phyloP scores from a whole-genome alignment of 345 rosid genomes.

The Excoecaria cochinchinensis region DNA sequence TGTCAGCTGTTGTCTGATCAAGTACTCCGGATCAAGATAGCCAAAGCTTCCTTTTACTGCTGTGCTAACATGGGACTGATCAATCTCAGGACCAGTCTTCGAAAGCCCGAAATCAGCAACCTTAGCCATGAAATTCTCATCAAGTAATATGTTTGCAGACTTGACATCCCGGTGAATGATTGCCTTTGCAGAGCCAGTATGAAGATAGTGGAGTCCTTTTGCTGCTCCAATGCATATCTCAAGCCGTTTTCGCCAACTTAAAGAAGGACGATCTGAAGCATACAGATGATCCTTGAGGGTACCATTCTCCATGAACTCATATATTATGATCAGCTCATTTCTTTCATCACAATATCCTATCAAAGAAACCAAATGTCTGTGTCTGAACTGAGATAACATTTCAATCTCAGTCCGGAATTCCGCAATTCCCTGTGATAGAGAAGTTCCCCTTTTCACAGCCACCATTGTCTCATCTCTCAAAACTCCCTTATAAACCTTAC shows the following conservation, averaged over 20 bases:
- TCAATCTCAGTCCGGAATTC: slow-evolving; percentile 68
- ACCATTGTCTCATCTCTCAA: slow-evolving; percentile 49
- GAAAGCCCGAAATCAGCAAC: slow-evolving; percentile 78
- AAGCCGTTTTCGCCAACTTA: slow-evolving; percentile 61
- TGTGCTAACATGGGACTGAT: slow-evolving; percentile 72
- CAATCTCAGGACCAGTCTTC: slow-evolving; percentile 62
- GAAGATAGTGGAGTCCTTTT: slow-evolving; percentile 74
- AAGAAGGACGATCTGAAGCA: slow-evolving; percentile 36
- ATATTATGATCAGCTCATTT: slow-evolving; percentile 65
- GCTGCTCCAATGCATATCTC: slow-evolving; percentile 72
- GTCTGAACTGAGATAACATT: slow-evolving; percentile 69
- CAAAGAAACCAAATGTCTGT: slow-evolving; percentile 68
- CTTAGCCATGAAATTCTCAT: slow-evolving; percentile 65
- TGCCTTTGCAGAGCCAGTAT: slow-evolving; percentile 59
- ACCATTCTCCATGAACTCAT: slow-evolving; percentile 74
- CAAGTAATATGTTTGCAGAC: slow-evolving; percentile 64
- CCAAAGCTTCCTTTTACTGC: slow-evolving; percentile 79
- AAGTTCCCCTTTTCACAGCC: slow-evolving; percentile 66
- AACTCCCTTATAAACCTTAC: slow-evolving; percentile 63
- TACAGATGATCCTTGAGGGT: slow-evolving; percentile 59
- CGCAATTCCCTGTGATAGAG: slow-evolving; percentile 55
- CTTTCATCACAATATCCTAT: slow-evolving; percentile 64
- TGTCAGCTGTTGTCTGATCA: slow-evolving; percentile 50
- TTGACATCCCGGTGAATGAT: slow-evolving; percentile 75
- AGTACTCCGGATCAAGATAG: slow-evolving; percentile 65